These are phyloP conservation scores for Fusarium sp. DNA, from an alignment of 2,329 filamentous ascomycete genomes.

Conservation along the genomic window DNA sequence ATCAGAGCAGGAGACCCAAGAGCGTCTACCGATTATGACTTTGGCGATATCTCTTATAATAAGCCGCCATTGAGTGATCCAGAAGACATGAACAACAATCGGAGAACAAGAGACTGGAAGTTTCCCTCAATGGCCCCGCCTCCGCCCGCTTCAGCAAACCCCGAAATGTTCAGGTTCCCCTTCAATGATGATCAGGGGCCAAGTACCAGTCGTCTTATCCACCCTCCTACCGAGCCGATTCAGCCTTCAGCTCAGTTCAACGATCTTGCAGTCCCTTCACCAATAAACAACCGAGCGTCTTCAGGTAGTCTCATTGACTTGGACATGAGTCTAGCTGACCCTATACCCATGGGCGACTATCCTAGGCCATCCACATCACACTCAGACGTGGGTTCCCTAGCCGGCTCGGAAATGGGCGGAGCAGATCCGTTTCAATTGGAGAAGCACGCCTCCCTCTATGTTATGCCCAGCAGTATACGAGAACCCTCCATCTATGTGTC, in stretches of 20 bases:
- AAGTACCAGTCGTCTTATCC: conserved; percentile 61
- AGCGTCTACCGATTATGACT: conserved; percentile 65
- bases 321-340: conserved; percentile 69
- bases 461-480: conserved; percentile 58
- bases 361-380: conserved; percentile 72
- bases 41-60: conserved; percentile 61
- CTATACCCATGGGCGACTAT: conserved; percentile 61
- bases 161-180: conserved; percentile 67
- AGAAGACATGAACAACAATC: conserved; percentile 66
- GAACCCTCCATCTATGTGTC: conserved; percentile 74
- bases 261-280: conserved; percentile 58
- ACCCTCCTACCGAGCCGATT: conserved; percentile 67
- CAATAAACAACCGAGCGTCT: conserved; percentile 59
- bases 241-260: conserved; percentile 59
- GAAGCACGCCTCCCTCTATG: conserved; percentile 72
- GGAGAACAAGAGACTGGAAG: conserved; percentile 70
- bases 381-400: conserved; percentile 70
- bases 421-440: conserved; percentile 75
- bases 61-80: conserved; percentile 71
- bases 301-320: conserved; percentile 67
- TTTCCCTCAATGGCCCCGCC: conserved; percentile 68
- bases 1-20: conserved; percentile 66
- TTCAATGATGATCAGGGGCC: conserved; percentile 56
- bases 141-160: conserved; percentile 66
- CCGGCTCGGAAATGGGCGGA: conserved; percentile 69